Conservation (phyloP, 2,329 filamentous ascomycete species). For the Lecanosticta acicola region DNA sequence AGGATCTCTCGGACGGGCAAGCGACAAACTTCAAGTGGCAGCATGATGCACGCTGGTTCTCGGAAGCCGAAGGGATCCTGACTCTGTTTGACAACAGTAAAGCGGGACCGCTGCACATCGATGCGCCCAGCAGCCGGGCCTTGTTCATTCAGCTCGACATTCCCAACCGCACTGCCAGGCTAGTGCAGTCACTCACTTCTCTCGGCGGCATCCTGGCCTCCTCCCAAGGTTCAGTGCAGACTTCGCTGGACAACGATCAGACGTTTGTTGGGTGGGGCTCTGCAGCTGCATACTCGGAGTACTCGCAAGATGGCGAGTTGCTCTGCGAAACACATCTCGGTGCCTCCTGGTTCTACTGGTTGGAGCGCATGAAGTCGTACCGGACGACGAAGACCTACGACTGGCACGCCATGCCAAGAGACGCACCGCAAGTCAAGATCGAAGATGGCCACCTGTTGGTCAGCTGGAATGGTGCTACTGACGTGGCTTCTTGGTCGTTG, state of each 20-base stretch:
- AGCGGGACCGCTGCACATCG: slow-evolving; percentile 40
- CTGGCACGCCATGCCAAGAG: slow-evolving; percentile 25
- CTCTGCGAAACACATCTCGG: slow-evolving; percentile 42
- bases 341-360: slow-evolving; percentile 26
- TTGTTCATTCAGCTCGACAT: slow-evolving; percentile 37
- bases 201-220: slow-evolving; percentile 39
- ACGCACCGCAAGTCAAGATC: slow-evolving; percentile 22
- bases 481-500: slow-evolving; percentile 42
- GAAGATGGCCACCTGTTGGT: slow-evolving; percentile 40
- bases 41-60: slow-evolving; percentile 48
- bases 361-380: slow-evolving; percentile 34
- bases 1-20: slow-evolving; percentile 37
- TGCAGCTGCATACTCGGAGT: slow-evolving; percentile 48
- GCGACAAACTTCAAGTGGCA: slow-evolving; percentile 49
- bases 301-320: slow-evolving; percentile 34
- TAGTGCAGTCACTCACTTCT: slow-evolving; percentile 42
- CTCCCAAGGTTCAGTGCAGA: slow-evolving; percentile 50
- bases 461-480: slow-evolving; percentile 49
- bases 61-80: slow-evolving; percentile 29
- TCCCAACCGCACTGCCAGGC: slow-evolving; percentile 39
- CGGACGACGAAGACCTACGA: slow-evolving; percentile 33
- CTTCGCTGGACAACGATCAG: slow-evolving; percentile 41
- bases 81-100: slow-evolving; percentile 48
- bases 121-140: slow-evolving; percentile 35
- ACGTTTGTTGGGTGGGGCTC: slow-evolving; percentile 54